Evolutionary conservation across 768 basidiomycete species (phyloP), one percentile per base, ranked within the genome.

Genomic region (Mycena latifolia): DNA sequence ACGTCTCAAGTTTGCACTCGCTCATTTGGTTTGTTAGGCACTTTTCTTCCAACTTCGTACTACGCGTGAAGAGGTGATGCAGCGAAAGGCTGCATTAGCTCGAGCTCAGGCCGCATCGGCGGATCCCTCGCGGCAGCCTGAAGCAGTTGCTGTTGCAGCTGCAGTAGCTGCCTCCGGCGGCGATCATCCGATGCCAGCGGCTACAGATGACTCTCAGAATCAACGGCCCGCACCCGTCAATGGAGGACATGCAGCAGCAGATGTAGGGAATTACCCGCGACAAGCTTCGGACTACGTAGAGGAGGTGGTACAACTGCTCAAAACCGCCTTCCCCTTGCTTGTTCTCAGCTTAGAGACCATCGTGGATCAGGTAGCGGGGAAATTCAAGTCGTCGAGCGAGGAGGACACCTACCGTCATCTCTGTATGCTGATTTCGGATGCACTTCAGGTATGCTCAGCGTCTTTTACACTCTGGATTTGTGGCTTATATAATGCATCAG

Each of bases 271-370:
- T 0, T 72, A 77, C 53, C 80, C 85, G 52, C 87, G 90, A 33
- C 92, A 93, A 71, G 88, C 94, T 28, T 94, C 89, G 86, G 97
- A 99, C 58, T 86, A 92, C 71, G 89, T 98, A 9, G 98, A 99
- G 24, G 98, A 99, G 74, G 89, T 99, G 62, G 88, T 96, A 45
- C 92, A 96, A 74, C 90, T 94, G 39, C 84, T 99, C 72, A 99
- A 99, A 81, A 98, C 97, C 0, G 91, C 94, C 0, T 98, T 96
- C 84, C 98, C 98, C 0, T 85, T 99, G 9, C 86, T 99, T 37
- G 94, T 97, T 31, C 82, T 99, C 24, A 98, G 95, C 61, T 85
- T 99, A 84, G 98, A 99, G 80, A 96, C 95, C 18, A 92, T 98
- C 86, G 92, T 96, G 5, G 98, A 99, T 70, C 96, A 98, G 78